Evolutionary conservation across 176 grass and related monocot genomes (phyloP), one percentile per base, ranked within the genome.

Genomic region (Oropetium thomaeum): DNA sequence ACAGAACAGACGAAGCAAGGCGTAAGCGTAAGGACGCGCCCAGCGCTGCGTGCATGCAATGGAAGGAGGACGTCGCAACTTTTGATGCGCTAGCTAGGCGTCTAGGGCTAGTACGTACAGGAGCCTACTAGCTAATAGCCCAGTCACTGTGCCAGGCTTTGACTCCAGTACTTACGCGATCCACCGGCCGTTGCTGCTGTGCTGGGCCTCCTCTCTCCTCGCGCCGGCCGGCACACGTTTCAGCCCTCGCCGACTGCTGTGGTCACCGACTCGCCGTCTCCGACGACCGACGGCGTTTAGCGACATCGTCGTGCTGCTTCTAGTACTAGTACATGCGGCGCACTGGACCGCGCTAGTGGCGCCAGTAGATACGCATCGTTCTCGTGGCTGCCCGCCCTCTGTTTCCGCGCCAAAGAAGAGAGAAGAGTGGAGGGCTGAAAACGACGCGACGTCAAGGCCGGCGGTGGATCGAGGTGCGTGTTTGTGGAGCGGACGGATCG

Each of bases 401-500:
- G 55, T 43, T 70, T 71, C 71, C 57, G 65, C 34, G 73, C 69
- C 79, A 79, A 79, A 62, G 62, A 51, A 51, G 68, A 61, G 22
- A 58, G 20, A 3, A 12, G 16, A 5, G 5, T 20, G 2, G n/a
- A 55, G n/a, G 26, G 45, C 8, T 27, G 85, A 78, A 79, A 87
- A 79, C 70, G 80, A 79, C 80, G n/a, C 13, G 74, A 87, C 85
- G 68, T 39, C 6, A 33, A 6, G 32, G 1, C 23, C 10, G 32
- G 1, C 23, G 13, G 49, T 55, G 43, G 43, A n/a, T n/a, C n/a
- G n/a, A 38, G 54, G 30, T 17, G 62, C 43, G 48, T 72, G 73
- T 71, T 52, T 3, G 60, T 66, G 79, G 67, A 79, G 85, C 80
- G 85, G 85, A 87, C 80, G 60, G 17, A 83, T 83, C 80, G 74